phyloP scores from a whole-genome alignment of 768 basidiomycete species.

The Russula sp. region DNA sequence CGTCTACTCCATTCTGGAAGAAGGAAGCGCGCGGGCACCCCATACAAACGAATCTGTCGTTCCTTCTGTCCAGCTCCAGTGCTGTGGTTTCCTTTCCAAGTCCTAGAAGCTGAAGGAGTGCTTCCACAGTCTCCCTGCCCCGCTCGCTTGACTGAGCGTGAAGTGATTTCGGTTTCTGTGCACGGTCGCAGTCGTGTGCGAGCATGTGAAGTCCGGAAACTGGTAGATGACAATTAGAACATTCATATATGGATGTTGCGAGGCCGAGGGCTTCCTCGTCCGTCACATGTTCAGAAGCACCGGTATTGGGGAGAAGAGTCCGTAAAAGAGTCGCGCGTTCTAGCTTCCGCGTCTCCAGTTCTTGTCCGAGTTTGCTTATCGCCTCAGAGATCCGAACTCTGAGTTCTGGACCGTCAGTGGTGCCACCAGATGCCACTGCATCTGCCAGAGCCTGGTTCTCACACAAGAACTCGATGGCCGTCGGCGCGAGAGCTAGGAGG shows the following conservation, averaged over 20 bases:
- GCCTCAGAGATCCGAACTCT: background rate
- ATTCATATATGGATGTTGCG: slow-evolving; percentile 13
- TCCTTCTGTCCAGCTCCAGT: slow-evolving; percentile 12
- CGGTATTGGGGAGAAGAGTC: slow-evolving; percentile 2
- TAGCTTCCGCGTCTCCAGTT: background rate
- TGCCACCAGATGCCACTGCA: background rate
- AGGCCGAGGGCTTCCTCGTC: slow-evolving; percentile 4
- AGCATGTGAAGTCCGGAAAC: slow-evolving; percentile 12
- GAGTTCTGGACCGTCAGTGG: background rate
- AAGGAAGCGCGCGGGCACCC: background rate
- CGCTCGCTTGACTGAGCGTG: background rate
- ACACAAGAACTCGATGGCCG: slow-evolving; percentile 2
- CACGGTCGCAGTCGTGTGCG: slow-evolving; percentile 2
- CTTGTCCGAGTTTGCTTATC: background rate
- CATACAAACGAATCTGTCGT: slow-evolving; percentile 13
- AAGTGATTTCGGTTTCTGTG: background rate
- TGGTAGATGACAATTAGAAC: background rate
- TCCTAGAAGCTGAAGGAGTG: slow-evolving; percentile 1
- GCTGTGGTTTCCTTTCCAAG: slow-evolving; percentile 4
- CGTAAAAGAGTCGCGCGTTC: slow-evolving; percentile 3
- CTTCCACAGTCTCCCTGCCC: background rate
- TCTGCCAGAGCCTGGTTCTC: slow-evolving; percentile 4
- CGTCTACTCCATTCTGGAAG: slow-evolving; percentile 3
- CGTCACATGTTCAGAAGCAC: background rate
- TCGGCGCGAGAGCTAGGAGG: slow-evolving; percentile 4